Base-by-base conservation (phyloP, 257 asterid genomes). In the Sherardia arvensis region DNA sequence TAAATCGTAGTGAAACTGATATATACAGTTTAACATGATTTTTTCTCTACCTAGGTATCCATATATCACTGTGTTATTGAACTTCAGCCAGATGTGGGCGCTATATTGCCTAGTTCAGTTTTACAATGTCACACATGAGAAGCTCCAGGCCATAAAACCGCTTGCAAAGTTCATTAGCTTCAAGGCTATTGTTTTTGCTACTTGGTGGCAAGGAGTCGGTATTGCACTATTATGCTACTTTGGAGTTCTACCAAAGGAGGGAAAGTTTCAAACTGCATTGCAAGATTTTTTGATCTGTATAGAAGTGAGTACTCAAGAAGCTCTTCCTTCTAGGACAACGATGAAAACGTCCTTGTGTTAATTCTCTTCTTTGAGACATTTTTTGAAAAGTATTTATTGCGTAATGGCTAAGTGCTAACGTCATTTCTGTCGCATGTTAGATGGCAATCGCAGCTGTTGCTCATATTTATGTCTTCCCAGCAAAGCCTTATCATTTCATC, bases 181-280 rank as follows among this genome's bases (percentile, higher is more conserved):
- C 72, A 89, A 93, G 79, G 96, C 96, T 32, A 93, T 89, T 68
- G 97, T 93, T 17, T 93, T 93, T 21, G 99, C 97, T 8, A 93
- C 99, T 10, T 93, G 99, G 99, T 93, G 99, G 99, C 99, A 93
- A 80, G 99, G 95, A n/a, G 90, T 89, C 0, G 97, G 95, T 43
- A 93, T 93, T 11, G 96, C 80, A 17, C 75, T 93, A 71, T 64
- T 87, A 64, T 85, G 96, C 66, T 72, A 70, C 53, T 81, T 80
- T 14, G 75, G 73, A 20, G 72, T 83, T 61, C 79, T 93, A 48
- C 94, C 99, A 0, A 83, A 74, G 34, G 91, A 77, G 38, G 90
- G 81, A 15, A 84, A 68, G 72, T 76, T 87, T 66, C 85, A 81
- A 69, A 81, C 90, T 4, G 95, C 86, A 62, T 66, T 89, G 74